Evolutionary conservation across 2,329 filamentous ascomycete genomes (phyloP).

Genomic region (Fusarium pilosicola): DNA sequence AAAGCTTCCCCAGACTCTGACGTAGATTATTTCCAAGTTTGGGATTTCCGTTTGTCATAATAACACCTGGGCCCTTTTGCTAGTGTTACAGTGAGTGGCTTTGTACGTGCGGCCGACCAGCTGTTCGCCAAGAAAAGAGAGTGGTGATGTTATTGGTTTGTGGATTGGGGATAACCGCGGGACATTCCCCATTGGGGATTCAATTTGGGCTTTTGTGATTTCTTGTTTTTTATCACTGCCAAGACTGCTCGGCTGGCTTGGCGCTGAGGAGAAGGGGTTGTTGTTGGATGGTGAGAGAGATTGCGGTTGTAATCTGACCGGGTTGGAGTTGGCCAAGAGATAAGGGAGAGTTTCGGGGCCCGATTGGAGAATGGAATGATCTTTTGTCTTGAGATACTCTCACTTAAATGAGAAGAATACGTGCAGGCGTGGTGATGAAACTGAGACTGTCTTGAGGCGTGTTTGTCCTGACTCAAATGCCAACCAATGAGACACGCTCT

Average conservation of each 20-base stretch:
- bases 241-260: constrained; percentile 21
- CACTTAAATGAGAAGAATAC: background rate
- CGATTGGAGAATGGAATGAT: constrained; percentile 11
- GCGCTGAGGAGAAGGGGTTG: background rate
- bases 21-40: background rate
- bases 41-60: constrained; percentile 20
- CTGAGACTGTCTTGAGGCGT: background rate
- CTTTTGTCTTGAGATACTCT: background rate
- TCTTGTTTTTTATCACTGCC: constrained; percentile 19
- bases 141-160: constrained; percentile 7
- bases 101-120: constrained; percentile 5
- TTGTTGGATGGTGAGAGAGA: background rate
- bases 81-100: constrained; percentile 2
- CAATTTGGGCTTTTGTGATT: background rate
- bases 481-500: background rate
- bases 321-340: constrained; percentile 16
- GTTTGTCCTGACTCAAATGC: background rate
- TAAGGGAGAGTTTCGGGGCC: constrained; percentile 4
- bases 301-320: background rate
- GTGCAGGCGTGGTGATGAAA: background rate
- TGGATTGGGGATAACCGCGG: constrained; percentile 11
- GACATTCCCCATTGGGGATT: constrained; percentile 18
- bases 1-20: constrained; percentile 21
- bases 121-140: background rate
- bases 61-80: background rate